These are phyloP conservation scores for Incumbomyces lentus DNA, from an alignment of 2,329 filamentous ascomycete genomes.

Conservation along the genomic window DNA sequence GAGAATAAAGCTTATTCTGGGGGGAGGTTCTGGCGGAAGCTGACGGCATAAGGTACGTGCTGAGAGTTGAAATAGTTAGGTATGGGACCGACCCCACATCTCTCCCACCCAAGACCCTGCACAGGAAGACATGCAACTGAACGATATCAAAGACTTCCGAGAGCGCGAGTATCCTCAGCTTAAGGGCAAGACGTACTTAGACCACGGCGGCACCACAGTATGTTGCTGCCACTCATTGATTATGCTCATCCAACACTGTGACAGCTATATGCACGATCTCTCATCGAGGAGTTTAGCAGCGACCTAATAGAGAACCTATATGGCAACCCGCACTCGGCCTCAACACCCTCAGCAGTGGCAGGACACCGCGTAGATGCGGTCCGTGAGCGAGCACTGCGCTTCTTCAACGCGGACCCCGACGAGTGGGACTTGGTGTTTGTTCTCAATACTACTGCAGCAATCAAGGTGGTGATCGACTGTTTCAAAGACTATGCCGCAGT, in stretches of 20 bases:
- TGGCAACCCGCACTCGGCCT: conserved; percentile 85
- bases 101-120: no score
- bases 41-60: no score
- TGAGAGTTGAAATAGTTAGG: no score
- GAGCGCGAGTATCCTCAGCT: neutral
- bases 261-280: conserved; percentile 59
- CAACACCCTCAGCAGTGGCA: conserved; percentile 65
- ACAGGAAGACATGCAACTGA: no score
- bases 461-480: conserved; percentile 74
- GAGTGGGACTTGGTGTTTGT: conserved; percentile 84
- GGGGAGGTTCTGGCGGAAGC: no score
- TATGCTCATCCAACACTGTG: conserved; percentile 60
- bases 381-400: conserved; percentile 57
- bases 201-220: conserved; percentile 58
- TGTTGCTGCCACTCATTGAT: no score
- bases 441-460: conserved; percentile 82
- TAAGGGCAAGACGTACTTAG: conserved; percentile 66
- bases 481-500: conserved; percentile 55
- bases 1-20: no score
- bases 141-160: neutral
- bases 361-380: conserved; percentile 64
- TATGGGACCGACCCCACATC: no score
- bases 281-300: conserved; percentile 64
- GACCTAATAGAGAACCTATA: conserved; percentile 71
- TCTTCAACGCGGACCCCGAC: conserved; percentile 70